Conservation (phyloP, 2,329 filamentous ascomycete species). For the Pyrenophora tritici-repentis region DNA sequence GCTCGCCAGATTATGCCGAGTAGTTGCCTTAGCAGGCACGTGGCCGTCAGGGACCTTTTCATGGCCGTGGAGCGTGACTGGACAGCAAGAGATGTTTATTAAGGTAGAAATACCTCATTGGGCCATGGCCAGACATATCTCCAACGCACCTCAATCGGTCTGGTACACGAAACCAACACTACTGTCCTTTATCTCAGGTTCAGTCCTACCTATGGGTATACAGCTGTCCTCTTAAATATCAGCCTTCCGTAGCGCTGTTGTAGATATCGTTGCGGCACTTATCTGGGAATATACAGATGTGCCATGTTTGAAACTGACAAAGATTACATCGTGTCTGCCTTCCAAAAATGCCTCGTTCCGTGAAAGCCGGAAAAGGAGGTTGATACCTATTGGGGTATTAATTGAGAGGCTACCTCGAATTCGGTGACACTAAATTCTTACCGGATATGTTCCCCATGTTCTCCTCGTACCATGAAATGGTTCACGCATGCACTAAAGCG, state of each 20-base stretch:
- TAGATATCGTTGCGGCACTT: not conserved
- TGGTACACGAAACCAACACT: too few relatives aligned
- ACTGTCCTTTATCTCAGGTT: too few relatives aligned
- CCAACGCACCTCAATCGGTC: too few relatives aligned
- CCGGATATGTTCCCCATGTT: not conserved
- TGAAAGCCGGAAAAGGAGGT: not conserved
- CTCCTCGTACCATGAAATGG: not conserved
- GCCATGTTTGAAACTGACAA: not conserved
- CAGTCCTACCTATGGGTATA: too few relatives aligned
- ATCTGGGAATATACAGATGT: not conserved
- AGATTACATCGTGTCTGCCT: not conserved
- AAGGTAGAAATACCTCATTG: not conserved
- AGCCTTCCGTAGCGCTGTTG: too few relatives aligned
- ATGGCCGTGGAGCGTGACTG: conserved; percentile 47
- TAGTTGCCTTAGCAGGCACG: conserved; percentile 41
- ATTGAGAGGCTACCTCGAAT: not conserved
- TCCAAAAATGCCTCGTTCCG: not conserved
- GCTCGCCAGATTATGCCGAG: conserved; percentile 31
- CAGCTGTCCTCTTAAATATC: too few relatives aligned
- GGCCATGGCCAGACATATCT: not conserved
- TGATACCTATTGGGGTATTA: not conserved
- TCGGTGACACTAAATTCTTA: conserved; percentile 1
- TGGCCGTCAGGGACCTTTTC: conserved; percentile 46
- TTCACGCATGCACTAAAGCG: not conserved
- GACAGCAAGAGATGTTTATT: conserved; percentile 22